Conservation (phyloP, 352 stramenopile genomes). For the Phytophthora podocarpi region DNA sequence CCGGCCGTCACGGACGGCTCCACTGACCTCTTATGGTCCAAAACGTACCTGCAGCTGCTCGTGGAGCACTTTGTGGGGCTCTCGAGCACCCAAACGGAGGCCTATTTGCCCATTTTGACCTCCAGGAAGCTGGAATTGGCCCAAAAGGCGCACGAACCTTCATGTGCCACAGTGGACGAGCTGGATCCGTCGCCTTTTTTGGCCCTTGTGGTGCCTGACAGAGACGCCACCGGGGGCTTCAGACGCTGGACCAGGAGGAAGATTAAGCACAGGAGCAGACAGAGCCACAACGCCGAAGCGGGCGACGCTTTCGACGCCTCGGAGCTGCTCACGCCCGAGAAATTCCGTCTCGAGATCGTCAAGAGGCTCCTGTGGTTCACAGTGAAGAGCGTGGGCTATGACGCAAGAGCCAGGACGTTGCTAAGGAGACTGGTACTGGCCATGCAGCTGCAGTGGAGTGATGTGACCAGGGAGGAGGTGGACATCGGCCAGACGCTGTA, state of each 20-base stretch:
- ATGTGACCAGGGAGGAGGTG: slow-evolving; percentile 74
- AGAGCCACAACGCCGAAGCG: no score
- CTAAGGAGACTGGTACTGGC: slow-evolving; percentile 50
- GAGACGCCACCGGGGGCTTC: slow-evolving; percentile 19
- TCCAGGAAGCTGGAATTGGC: slow-evolving; percentile 26
- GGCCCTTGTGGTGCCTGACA: slow-evolving; percentile 52
- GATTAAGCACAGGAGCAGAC: no score
- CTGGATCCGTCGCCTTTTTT: slow-evolving; percentile 72
- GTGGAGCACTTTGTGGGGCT: slow-evolving; percentile 70
- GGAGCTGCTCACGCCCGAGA: slow-evolving; percentile 26
- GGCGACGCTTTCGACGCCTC: slow-evolving; percentile 8
- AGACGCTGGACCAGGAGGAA: slow-evolving; percentile 38
- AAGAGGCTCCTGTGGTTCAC: slow-evolving; percentile 83
- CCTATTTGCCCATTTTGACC: slow-evolving; percentile 76
- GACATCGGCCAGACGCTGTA: slow-evolving; percentile 71
- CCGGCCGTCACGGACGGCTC: slow-evolving; percentile 73
- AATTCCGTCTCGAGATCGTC: slow-evolving; percentile 65
- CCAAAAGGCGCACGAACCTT: slow-evolving; percentile 29
- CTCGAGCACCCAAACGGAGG: slow-evolving; percentile 55
- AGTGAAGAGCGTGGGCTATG: slow-evolving; percentile 78
- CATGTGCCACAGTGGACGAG: slow-evolving; percentile 7
- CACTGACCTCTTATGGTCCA: slow-evolving; percentile 56
- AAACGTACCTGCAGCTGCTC: slow-evolving; percentile 65
- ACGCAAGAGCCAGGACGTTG: slow-evolving; percentile 66
- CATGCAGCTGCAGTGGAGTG: slow-evolving; percentile 61